These are phyloP conservation scores for Chaetoceros tenuissimus DNA, from an alignment of 108 stramenopile genomes.

Conservation along the genomic window DNA sequence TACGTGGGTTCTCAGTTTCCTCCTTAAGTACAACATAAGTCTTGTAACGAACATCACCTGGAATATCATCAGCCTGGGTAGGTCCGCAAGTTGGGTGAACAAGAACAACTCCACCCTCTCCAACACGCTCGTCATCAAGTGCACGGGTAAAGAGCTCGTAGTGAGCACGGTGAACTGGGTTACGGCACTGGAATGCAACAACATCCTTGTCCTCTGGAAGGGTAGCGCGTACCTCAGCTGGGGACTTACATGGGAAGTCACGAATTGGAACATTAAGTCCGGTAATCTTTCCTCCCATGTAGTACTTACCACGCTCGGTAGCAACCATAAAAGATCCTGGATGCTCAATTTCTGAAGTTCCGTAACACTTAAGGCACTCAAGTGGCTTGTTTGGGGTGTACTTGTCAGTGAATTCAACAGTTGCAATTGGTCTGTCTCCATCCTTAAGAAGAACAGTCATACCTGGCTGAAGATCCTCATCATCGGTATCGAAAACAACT, in stretches of 20 bases:
- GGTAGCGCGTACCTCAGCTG: constrained; percentile 87
- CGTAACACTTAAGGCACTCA: constrained; percentile 93
- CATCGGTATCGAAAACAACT: constrained; percentile 95
- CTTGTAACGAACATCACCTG: constrained; percentile 90
- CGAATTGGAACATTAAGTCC: constrained; percentile 94
- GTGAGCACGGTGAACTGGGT: constrained; percentile 99
- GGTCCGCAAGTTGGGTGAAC: constrained; percentile 99
- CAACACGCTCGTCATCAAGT: constrained; percentile 89
- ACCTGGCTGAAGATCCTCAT: constrained; percentile 84
- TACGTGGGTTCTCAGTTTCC: constrained; percentile 92
- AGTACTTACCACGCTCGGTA: constrained; percentile 94
- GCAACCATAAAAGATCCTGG: constrained; percentile 97
- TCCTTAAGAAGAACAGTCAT: constrained; percentile 91
- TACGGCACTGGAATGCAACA: constrained; percentile 99
- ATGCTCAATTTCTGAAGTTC: constrained; percentile 94
- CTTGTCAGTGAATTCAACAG: constrained; percentile 91
- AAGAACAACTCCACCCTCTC: constrained; percentile 86
- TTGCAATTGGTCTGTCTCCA: constrained; percentile 88
- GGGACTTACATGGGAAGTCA: constrained; percentile 97
- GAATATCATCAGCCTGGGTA: constrained; percentile 96
- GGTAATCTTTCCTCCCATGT: constrained; percentile 96
- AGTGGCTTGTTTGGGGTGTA: constrained; percentile 89
- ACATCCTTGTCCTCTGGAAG: constrained; percentile 94
- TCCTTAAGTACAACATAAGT: constrained; percentile 96
- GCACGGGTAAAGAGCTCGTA: constrained; percentile 99